phyloP scores from a whole-genome alignment of 306 rosid species.

The Alnus glutinosa region DNA sequence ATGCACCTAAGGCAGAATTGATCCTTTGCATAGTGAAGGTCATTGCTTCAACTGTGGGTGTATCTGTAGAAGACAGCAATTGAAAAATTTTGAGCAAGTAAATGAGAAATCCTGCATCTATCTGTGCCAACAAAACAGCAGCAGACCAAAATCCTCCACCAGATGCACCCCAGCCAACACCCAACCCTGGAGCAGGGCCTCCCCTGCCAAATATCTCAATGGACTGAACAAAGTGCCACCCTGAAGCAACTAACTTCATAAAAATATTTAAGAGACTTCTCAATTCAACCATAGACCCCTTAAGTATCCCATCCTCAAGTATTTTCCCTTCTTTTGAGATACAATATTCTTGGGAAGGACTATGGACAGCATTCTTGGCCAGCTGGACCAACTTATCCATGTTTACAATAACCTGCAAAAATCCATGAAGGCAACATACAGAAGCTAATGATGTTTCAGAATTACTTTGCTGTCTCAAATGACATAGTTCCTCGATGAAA shows the following conservation, averaged over 20 bases:
- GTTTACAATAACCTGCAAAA: conserved; percentile 43
- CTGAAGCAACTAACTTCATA: conserved; percentile 53
- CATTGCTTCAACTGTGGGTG: conserved; percentile 44
- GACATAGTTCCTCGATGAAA: conserved; percentile 57
- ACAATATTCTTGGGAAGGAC: conserved; percentile 41
- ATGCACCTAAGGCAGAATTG: conserved; percentile 54
- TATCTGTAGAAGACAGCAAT: conserved; percentile 28
- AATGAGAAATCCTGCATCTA: conserved; percentile 56
- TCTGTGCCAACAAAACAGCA: conserved; percentile 59
- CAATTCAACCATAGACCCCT: conserved; percentile 50
- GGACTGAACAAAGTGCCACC: conserved; percentile 54
- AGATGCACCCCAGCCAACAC: conserved; percentile 92
- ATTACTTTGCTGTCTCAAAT: conserved; percentile 60
- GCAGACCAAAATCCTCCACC: conserved; percentile 92
- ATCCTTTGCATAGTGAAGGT: conserved; percentile 43
- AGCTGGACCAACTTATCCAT: conserved; percentile 67
- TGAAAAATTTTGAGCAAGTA: conserved; percentile 52
- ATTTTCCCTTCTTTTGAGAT: conserved; percentile 63
- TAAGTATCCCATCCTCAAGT: conserved; percentile 68
- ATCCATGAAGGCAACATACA: conserved; percentile 70
- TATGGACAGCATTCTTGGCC: conserved; percentile 48
- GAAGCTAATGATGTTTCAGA: conserved; percentile 75
- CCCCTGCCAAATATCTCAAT: conserved; percentile 88
- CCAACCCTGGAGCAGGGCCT: conserved; percentile 94
- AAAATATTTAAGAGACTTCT: conserved; percentile 55